Evolutionary conservation across 345 rosid genomes (phyloP).

Genomic region (Brassica carinata): DNA sequence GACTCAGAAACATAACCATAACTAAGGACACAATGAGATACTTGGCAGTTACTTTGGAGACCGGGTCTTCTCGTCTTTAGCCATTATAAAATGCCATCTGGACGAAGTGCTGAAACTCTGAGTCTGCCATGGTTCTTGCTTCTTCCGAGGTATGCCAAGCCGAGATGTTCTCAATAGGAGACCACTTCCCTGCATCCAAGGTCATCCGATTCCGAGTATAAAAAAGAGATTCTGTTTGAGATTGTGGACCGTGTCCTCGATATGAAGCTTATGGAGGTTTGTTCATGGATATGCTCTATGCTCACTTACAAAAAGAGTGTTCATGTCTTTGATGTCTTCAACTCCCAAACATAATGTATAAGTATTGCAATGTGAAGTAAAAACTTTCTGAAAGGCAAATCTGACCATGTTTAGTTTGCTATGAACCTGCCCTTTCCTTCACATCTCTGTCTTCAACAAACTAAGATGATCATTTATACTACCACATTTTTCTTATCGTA

Average conservation of each 20-base stretch:
- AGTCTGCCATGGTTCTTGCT: too few relatives aligned
- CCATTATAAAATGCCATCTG: too few relatives aligned
- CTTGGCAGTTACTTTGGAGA: too few relatives aligned
- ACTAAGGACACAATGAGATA: too few relatives aligned
- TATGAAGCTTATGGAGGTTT: conserved; percentile 52
- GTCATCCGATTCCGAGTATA: conserved; percentile 75
- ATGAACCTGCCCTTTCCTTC: neutral
- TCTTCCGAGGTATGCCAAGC: conserved; percentile 44
- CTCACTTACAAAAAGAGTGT: neutral
- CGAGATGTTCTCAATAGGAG: conserved; percentile 64
- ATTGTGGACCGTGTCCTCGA: conserved; percentile 68
- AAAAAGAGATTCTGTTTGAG: conserved; percentile 67
- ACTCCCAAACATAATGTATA: too few relatives aligned
- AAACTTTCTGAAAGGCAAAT: conserved; percentile 20
- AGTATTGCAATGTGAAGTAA: conserved; percentile 9
- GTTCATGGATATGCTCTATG: neutral
- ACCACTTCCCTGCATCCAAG: conserved; percentile 81
- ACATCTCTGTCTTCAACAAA: neutral
- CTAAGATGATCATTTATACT: neutral
- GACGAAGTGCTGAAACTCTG: too few relatives aligned
- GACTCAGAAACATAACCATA: too few relatives aligned
- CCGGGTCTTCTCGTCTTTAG: too few relatives aligned
- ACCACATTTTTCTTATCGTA: neutral
- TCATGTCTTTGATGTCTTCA: neutral
- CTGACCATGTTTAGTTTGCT: conserved; percentile 2